Base-by-base conservation (phyloP, 1,139 yeast species). In the Saccharomyces hybrid region DNA sequence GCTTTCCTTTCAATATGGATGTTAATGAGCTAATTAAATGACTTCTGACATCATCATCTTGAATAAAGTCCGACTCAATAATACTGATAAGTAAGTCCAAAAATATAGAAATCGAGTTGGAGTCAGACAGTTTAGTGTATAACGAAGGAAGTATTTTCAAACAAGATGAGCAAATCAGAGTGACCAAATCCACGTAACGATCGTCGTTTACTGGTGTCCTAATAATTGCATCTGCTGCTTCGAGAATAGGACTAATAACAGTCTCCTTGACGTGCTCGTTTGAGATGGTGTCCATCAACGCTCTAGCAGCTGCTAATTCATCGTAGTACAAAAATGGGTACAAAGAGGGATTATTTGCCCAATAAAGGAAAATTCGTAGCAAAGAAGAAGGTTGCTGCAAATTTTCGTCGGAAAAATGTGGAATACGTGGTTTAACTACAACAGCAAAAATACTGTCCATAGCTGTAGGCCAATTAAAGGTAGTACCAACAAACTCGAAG, bases 381-480 rank as follows among this genome's bases (percentile, higher is more conserved):
- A 91, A 70, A 0, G 96, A 80, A 0, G 97, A 89, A 1, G 91
- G 85, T 64, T 85, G 90, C 64, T 89, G 95, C 49, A 87, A 74
- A 66, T 91, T 91, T 63, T 88, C 96, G 47, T 73, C 77, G 2
- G 86, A 85, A 68, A 91, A 90, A 26, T 78, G 75, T 0, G 62
- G 73, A 63, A 93, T 74, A 64, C 95, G 80, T 11, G 96, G 91
- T 24, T 67, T 64, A n/a, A 93, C 73, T 42, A 90, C 74, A 47
- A 74, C 66, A 2, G 72, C 67, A 64, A 80, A 85, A 9, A 93
- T 78, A 2, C 73, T 63, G 3, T 75, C 75, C 51, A 81, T 77
- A 62, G 80, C 80, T 0, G 69, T 65, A 9, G 70, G 69, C 96
- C 97, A 90, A 49, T 77, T 71, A 55, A 75, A 76, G 3, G 67